Evolutionary conservation across 2,329 filamentous ascomycete genomes (phyloP), one percentile per base, ranked within the genome.

Genomic region (Claviceps spartinae): DNA sequence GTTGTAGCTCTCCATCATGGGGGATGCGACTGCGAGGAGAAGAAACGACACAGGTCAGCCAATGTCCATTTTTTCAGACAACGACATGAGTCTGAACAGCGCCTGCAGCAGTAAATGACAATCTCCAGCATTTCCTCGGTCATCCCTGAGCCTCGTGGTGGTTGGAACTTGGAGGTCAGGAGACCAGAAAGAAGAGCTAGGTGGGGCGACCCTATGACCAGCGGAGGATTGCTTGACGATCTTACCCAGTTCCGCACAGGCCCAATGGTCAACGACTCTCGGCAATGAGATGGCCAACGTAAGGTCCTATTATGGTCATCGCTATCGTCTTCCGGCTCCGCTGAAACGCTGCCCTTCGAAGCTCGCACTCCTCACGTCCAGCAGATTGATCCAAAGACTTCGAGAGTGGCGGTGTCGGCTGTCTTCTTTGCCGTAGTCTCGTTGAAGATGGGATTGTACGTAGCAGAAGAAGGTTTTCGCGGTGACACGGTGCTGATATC

Each of bases 1-100:
- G 62, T 81, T 82, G 61, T 82, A 75, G 58, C 73, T 70, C 56
- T 81, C 77, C 78, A 82, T 81, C 54, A 59, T 62, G 61, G 62
- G 57, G 60, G 56, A 50, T 60, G 62, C 47, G 63, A 58, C 67
- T 64, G 59, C 42, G 50, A 50, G 54, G 55, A 43, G 40, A 52
- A 49, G 53, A 38, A 47, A 16, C n/a, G 36, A 36, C 18, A 41
- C 34, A 14, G 30, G 51, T 56, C 51, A 56, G 52, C 52, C 20
- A 22, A 47, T 52, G 36, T 48, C 38, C 36, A 36, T 49, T 50
- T 49, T 50, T 38, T 14, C 42, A 46, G 50, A 52, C 50, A 34
- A 30, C 30, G 43, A 48, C 45, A n/a, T 37, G 30, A 47, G n/a
- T 47, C 30, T 47, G 16, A 8, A 14, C 30, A 20, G 46, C 20